phyloP scores from a whole-genome alignment of 176 grass and related monocot genomes.

The Coix lacrymajobi region DNA sequence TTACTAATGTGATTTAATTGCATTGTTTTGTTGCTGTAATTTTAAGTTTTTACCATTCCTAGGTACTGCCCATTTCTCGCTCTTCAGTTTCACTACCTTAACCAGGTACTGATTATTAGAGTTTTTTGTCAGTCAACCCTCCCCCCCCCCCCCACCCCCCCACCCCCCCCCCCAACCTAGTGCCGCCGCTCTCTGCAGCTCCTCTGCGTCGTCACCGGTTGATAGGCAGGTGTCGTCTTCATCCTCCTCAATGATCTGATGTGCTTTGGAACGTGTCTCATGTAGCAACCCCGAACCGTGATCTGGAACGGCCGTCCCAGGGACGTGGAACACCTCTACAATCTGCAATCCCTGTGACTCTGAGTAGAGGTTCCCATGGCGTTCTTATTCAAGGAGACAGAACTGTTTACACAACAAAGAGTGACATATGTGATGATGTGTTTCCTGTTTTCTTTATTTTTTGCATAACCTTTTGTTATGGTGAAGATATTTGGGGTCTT shows the following conservation, averaged over 20 bases:
- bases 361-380: background rate
- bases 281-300: too few relatives aligned
- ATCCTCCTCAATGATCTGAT: too few relatives aligned
- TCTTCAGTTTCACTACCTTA: background rate
- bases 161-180: too few relatives aligned
- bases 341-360: too few relatives aligned
- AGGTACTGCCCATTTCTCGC: background rate
- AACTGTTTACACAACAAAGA: background rate
- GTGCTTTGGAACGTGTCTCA: too few relatives aligned
- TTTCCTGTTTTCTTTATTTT: background rate
- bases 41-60: background rate
- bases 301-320: too few relatives aligned
- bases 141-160: background rate
- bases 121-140: background rate
- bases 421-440: background rate
- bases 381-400: background rate
- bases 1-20: background rate
- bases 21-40: background rate
- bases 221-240: too few relatives aligned
- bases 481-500: constrained; percentile 9
- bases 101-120: background rate
- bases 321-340: too few relatives aligned
- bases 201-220: too few relatives aligned
- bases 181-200: too few relatives aligned
- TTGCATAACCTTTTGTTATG: background rate